These are phyloP conservation scores for Leucoagaricus sp. DNA, from an alignment of 1,284 basidiomycete species.

Conservation along the genomic window DNA sequence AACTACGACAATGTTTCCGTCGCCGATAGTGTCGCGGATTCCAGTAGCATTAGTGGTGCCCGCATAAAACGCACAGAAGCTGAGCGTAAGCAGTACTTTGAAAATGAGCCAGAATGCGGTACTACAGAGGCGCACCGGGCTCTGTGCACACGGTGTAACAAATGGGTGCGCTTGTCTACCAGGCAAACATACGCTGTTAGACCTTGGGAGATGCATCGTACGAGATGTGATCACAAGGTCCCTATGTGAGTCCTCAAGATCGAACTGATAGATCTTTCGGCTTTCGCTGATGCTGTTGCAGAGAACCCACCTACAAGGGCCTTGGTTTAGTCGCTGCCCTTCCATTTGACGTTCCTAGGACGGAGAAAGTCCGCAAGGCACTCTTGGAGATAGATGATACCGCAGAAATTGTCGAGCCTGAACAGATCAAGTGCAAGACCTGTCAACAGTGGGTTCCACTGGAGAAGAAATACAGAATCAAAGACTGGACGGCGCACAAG, in stretches of 20 bases:
- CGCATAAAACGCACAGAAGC: constrained; percentile 54
- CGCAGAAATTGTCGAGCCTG: constrained; percentile 46
- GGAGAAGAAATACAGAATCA: constrained; percentile 40
- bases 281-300: constrained; percentile 14
- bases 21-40: constrained; percentile 44
- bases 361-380: constrained; percentile 49
- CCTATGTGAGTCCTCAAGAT: constrained; percentile 23
- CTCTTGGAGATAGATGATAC: constrained; percentile 53
- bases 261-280: constrained; percentile 16
- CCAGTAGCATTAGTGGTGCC: constrained; percentile 40
- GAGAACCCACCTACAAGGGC: constrained; percentile 7
- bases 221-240: constrained; percentile 47
- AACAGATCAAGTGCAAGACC: constrained; percentile 54
- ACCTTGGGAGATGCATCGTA: constrained; percentile 59
- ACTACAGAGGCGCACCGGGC: constrained; percentile 54
- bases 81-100: constrained; percentile 62
- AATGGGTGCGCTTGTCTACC: constrained; percentile 53
- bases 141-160: constrained; percentile 55
- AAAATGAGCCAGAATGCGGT: constrained; percentile 56
- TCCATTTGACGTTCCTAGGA: constrained; percentile 22
- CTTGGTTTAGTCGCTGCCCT: constrained; percentile 9
- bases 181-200: constrained; percentile 55
- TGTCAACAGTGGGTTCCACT: constrained; percentile 65
- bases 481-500: constrained; percentile 55
- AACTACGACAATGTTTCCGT: constrained; percentile 25